phyloP scores from a whole-genome alignment of 495 filamentous ascomycete genomes.

The Hypoxylon fuscum region DNA sequence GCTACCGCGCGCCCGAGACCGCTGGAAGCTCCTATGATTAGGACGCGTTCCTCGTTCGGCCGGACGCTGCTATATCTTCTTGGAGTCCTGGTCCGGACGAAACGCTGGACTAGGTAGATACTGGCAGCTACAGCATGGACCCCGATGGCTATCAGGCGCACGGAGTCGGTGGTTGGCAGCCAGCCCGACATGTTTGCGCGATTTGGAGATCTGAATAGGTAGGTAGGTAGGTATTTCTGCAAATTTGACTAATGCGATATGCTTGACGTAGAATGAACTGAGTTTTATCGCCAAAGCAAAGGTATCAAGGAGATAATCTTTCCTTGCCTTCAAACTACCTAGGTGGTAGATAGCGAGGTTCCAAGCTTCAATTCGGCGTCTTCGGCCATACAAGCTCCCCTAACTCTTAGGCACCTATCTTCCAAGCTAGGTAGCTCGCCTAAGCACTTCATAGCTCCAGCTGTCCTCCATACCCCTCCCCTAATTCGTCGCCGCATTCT shows the following conservation, averaged over 20 bases:
- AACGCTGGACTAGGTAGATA: constrained; percentile 8
- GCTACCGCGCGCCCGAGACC: constrained; percentile 40
- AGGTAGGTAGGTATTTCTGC: neutral
- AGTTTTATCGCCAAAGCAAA: too few species aligned
- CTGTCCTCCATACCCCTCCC: too few species aligned
- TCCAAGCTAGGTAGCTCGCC: too few species aligned
- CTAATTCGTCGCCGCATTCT: too few species aligned
- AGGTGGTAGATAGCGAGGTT: too few species aligned
- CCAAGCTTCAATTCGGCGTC: too few species aligned
- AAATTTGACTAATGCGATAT: neutral
- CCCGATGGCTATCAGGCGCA: neutral
- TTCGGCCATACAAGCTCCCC: too few species aligned
- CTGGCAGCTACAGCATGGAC: constrained; percentile 4
- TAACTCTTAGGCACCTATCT: too few species aligned
- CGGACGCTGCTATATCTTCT: constrained; percentile 12
- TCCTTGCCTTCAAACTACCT: too few species aligned
- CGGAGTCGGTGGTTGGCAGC: neutral
- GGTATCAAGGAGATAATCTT: too few species aligned
- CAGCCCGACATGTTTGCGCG: constrained; percentile 10
- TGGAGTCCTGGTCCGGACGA: neutral
- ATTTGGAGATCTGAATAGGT: neutral
- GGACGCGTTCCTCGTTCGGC: constrained; percentile 37
- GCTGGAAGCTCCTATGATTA: constrained; percentile 45
- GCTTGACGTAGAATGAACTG: too few species aligned
- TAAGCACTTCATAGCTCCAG: too few species aligned